Conservation (phyloP, 805 yeast species). For the Clavispora fructus region DNA sequence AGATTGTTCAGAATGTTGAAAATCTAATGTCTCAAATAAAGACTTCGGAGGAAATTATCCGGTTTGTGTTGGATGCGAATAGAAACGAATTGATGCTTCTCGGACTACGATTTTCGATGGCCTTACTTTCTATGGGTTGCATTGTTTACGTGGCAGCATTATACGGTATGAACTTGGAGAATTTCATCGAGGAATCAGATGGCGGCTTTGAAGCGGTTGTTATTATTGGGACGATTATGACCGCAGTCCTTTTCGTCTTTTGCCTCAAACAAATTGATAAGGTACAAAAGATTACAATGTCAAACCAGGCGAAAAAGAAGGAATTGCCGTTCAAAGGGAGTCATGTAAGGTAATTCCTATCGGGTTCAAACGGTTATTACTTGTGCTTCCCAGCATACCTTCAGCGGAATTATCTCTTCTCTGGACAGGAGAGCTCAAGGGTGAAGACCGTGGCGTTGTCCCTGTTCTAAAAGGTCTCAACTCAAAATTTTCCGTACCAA, state of each 20-base stretch:
- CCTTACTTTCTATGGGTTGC: constrained; percentile 75
- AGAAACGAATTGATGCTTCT: constrained; percentile 88
- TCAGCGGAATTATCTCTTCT: constrained; percentile 12
- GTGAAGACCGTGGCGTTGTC: constrained; percentile 37
- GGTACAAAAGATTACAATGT: constrained; percentile 71
- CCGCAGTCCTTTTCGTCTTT: constrained; percentile 43
- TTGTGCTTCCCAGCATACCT: not conserved
- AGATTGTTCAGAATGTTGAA: constrained; percentile 86
- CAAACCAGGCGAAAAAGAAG: constrained; percentile 11
- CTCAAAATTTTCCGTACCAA: constrained; percentile 27
- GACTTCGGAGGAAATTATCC: constrained; percentile 92
- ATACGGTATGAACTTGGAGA: constrained; percentile 94
- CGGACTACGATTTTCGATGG: constrained; percentile 78
- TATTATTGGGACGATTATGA: constrained; percentile 37
- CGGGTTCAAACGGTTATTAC: not conserved
- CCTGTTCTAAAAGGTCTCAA: constrained; percentile 40
- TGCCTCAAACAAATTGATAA: constrained; percentile 55
- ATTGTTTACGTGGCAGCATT: constrained; percentile 78
- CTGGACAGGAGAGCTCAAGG: constrained; percentile 32
- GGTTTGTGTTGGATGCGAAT: constrained; percentile 87
- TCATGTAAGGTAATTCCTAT: not conserved
- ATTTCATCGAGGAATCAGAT: constrained; percentile 79
- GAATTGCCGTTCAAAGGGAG: not conserved
- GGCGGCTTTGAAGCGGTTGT: constrained; percentile 56
- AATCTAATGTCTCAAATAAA: constrained; percentile 74